Percentiles rank a stretch among this genome's conserved stretches.
phyloP scores from a whole-genome alignment of 2,329 filamentous ascomycete species.

The Samsoniella hepiali region DNA sequence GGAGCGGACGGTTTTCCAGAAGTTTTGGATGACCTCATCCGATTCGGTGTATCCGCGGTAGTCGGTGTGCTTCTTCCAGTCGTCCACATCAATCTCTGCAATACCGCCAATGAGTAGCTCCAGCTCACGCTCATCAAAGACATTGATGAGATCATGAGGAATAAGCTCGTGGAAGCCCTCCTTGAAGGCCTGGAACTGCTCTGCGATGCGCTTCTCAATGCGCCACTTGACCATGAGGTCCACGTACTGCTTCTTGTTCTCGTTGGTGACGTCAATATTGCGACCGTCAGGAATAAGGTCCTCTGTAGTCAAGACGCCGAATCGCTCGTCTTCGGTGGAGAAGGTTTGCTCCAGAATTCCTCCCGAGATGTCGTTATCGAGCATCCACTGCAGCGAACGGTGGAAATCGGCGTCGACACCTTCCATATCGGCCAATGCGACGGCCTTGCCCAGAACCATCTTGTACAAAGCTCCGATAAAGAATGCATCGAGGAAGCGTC shows the following conservation, averaged over 20 bases:
- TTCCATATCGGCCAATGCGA: slow-evolving; percentile 93
- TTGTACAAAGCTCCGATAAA: slow-evolving; percentile 99
- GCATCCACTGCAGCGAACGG: slow-evolving; percentile 91
- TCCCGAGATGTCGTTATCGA: slow-evolving; percentile 93
- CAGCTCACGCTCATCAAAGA: slow-evolving; percentile 96
- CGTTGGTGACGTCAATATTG: slow-evolving; percentile 94
- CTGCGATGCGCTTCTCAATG: slow-evolving; percentile 95
- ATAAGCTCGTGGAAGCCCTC: slow-evolving; percentile 97
- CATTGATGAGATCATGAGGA: slow-evolving; percentile 91
- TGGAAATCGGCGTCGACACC: slow-evolving; percentile 98
- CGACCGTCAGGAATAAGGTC: slow-evolving; percentile 88
- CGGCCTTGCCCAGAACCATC: slow-evolving; percentile 95
- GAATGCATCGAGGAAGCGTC: slow-evolving; percentile 95
- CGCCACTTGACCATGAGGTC: slow-evolving; percentile 99
- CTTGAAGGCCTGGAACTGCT: slow-evolving; percentile 98
- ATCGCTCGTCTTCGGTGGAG: slow-evolving; percentile 94
- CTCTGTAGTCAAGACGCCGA: slow-evolving; percentile 90
- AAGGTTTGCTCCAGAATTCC: slow-evolving; percentile 95
- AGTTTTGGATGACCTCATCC: slow-evolving; percentile 95
- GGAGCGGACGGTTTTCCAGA: slow-evolving; percentile 95
- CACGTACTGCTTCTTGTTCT: slow-evolving; percentile 98
- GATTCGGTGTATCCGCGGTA: slow-evolving; percentile 98
- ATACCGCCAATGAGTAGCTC: slow-evolving; percentile 97
- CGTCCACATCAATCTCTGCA: slow-evolving; percentile 98
- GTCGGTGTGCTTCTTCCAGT: slow-evolving; percentile 99